Conservation (phyloP, 2,329 filamentous ascomycete genomes). For the Fusarium xylarioides region DNA sequence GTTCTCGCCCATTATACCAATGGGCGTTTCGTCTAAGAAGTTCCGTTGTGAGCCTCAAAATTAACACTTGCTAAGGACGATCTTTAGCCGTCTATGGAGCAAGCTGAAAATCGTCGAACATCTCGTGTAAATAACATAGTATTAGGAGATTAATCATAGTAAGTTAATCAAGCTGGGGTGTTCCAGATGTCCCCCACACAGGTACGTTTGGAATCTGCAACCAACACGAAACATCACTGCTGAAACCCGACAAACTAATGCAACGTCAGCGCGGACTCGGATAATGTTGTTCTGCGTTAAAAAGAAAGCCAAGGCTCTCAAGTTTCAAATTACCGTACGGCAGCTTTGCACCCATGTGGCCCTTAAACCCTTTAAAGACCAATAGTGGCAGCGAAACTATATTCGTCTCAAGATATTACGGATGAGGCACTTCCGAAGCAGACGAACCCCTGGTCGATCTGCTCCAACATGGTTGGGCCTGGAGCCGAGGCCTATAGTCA, state of each 20-base stretch:
- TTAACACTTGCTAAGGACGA: not conserved
- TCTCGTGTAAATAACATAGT: not conserved
- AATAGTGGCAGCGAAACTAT: slow-evolving; percentile 30
- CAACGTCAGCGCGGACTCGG: not conserved
- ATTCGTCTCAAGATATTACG: slow-evolving; percentile 31
- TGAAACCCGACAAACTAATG: not conserved
- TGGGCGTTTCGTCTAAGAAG: not conserved
- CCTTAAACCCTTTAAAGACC: not conserved
- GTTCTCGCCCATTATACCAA: not conserved
- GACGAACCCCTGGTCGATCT: slow-evolving; percentile 12
- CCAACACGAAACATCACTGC: slow-evolving; percentile 27
- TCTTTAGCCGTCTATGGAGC: not conserved
- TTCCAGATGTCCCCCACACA: not conserved
- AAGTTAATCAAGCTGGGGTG: not conserved
- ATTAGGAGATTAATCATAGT: not conserved
- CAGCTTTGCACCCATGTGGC: not conserved
- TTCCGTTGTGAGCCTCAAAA: not conserved
- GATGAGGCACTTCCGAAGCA: slow-evolving; percentile 38
- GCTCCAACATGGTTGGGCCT: slow-evolving; percentile 19
- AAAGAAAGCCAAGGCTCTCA: not conserved
- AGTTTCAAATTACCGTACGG: slow-evolving; percentile 8
- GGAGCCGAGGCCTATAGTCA: slow-evolving; percentile 15
- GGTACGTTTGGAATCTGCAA: slow-evolving; percentile 17
- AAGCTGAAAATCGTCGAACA: not conserved
- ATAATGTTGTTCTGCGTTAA: not conserved